phyloP scores from a whole-genome alignment of 73 alveolate species.

The Tetrahymena elliotti region DNA sequence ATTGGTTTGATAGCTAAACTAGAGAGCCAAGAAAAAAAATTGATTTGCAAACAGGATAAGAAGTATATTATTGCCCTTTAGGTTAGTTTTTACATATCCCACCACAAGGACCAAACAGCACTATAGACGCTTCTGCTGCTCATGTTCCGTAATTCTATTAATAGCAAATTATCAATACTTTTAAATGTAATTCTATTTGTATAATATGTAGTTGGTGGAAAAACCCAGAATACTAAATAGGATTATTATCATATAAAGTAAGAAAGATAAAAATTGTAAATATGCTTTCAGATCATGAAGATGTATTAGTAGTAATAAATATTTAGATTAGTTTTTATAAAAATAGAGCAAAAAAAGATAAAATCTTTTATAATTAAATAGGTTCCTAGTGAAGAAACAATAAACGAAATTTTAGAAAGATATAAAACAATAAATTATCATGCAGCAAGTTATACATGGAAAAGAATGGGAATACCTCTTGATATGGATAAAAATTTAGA shows the following conservation, averaged over 20 bases:
- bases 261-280: slow-evolving; percentile 85
- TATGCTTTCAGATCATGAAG: slow-evolving; percentile 90
- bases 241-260: slow-evolving; percentile 74
- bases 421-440: slow-evolving; percentile 81
- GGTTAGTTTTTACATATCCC: slow-evolving; percentile 97
- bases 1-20: slow-evolving; percentile 94
- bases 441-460: slow-evolving; percentile 98
- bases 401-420: slow-evolving; percentile 91
- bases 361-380: not conserved
- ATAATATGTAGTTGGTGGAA: slow-evolving; percentile 89
- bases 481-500: slow-evolving; percentile 96
- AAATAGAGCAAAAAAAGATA: not conserved
- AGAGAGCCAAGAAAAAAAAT: slow-evolving; percentile 78
- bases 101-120: slow-evolving; percentile 77
- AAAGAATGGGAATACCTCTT: slow-evolving; percentile 91
- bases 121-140: not conserved
- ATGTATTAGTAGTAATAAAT: slow-evolving; percentile 81
- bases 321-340: not conserved
- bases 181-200: slow-evolving; percentile 51
- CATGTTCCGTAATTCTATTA: slow-evolving; percentile 8
- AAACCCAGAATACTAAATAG: slow-evolving; percentile 72
- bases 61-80: slow-evolving; percentile 86
- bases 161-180: not conserved
- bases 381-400: slow-evolving; percentile 83
- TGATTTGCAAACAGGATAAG: slow-evolving; percentile 85